A percentile compares a stretch with the other conserved stretches of the same genome.
phyloP scores from a whole-genome alignment of 345 rosid genomes.

The Arabidopsis thaliana region TAIR10.1 NC_003075.7:16089001-16089500 shows the following conservation, averaged over 20 bases:
- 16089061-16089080: neutral
- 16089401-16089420: conserved; percentile 95
- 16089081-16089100: neutral
- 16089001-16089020: conserved; percentile 1
- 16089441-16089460: conserved; percentile 72
- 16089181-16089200: conserved; percentile 17
- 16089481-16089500: conserved; percentile 40
- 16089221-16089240: neutral
- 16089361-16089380: conserved; percentile 65
- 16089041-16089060: conserved; percentile 7
- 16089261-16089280: conserved; percentile 16
- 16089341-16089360: conserved; percentile 66
- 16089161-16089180: conserved; percentile 14
- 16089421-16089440: conserved; percentile 81
- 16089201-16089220: neutral
- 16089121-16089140: neutral
- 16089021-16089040: neutral
- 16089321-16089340: conserved; percentile 63
- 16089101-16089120: neutral
- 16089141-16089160: conserved; percentile 6
- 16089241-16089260: conserved; percentile 2
- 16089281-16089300: neutral
- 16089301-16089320: conserved; percentile 12
- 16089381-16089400: conserved; percentile 68
- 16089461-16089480: conserved; percentile 87